Percentiles rank a stretch among this genome's conserved stretches.
Evolutionary conservation across 2,329 filamentous ascomycete genomes (phyloP).

Genomic region (Verticillium nonalfalfae): DNA sequence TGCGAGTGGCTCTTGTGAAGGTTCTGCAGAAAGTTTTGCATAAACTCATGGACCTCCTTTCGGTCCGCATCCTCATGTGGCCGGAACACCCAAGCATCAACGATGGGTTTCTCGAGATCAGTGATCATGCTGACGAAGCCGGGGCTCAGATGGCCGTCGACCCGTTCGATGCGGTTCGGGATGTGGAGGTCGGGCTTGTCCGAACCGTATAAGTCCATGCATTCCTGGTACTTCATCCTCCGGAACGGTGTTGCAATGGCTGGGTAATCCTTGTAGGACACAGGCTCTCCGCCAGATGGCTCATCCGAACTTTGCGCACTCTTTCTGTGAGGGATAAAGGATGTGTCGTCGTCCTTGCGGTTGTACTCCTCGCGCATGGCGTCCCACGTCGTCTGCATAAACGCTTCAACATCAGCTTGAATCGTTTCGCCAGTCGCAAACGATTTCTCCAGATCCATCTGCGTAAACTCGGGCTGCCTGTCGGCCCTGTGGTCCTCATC

Average conservation of each 20-base stretch:
- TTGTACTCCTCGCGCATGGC: slow-evolving; percentile 36
- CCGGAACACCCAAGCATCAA: slow-evolving; percentile 69
- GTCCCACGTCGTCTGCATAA: slow-evolving; percentile 51
- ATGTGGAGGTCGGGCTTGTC: slow-evolving; percentile 91
- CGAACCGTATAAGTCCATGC: slow-evolving; percentile 74
- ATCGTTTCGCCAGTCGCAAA: slow-evolving; percentile 71
- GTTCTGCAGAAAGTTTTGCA: slow-evolving; percentile 63
- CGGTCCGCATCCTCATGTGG: slow-evolving; percentile 42
- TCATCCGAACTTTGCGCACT: slow-evolving; percentile 7
- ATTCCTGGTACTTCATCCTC: slow-evolving; percentile 64
- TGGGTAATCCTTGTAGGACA: slow-evolving; percentile 14
- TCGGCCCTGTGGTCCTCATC: slow-evolving; percentile 92
- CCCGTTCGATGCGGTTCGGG: slow-evolving; percentile 58
- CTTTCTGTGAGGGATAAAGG: slow-evolving; percentile 18
- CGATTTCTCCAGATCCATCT: slow-evolving; percentile 91
- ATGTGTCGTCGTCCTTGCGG: slow-evolving; percentile 19
- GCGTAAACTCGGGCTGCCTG: slow-evolving; percentile 93
- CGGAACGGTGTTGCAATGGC: slow-evolving; percentile 37
- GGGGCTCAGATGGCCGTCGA: slow-evolving; percentile 56
- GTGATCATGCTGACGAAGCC: slow-evolving; percentile 73
- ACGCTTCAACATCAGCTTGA: slow-evolving; percentile 46
- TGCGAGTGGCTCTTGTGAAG: slow-evolving; percentile 53
- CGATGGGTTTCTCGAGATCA: slow-evolving; percentile 56
- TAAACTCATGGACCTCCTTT: slow-evolving; percentile 52
- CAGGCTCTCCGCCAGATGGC: background rate